Base-by-base conservation (phyloP, 768 basidiomycete species). In the Epithele typhae region DNA sequence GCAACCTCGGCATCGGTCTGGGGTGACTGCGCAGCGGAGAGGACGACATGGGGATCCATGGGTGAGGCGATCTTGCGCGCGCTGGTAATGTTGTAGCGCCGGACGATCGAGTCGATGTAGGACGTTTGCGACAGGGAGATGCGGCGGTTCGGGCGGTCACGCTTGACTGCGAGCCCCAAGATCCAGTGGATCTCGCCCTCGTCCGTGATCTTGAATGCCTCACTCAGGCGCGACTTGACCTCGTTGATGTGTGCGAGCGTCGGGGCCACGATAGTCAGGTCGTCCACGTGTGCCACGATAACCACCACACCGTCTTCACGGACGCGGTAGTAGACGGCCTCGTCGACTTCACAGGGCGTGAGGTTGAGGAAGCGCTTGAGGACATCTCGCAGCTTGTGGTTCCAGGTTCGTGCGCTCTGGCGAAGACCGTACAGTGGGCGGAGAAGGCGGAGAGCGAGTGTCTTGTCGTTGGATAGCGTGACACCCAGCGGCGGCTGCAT, bases 351-450 rank as follows among this genome's bases (percentile, higher is more conserved):
- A n/a, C n/a, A n/a, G n/a, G n/a, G n/a, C n/a, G n/a, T n/a, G n/a
- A n/a, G n/a, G n/a, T n/a, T n/a, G n/a, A n/a, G n/a, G 1, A 36
- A 17, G 18, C 47, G 27, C 11, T 6, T 35, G 30, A 50, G 54
- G 1, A 38, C 54, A 14, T 48, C 3, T 22, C 45, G 12, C 0
- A 62, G 45, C 22, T n/a, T 51, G 43, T 51, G 15, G 46, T 70
- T 58, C 69, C 69, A 70, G n/a, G 48, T 32, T 15, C 55, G 56
- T 1, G 61, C 61, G 5, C 61, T 50, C 48, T 68, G 68, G 39
- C 65, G 64, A 1, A 70, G 56, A 0, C 68, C 67, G 46, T 70
- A 70, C 8, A 70, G 52, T 0, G 59, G 60, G 0, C n/a, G 25
- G 3, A 65, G 55, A 2, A 32, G 37, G 3, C 54, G 49, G 25